Conservation (phyloP, 306 rosid species). For the Crataegus laevigata region DNA sequence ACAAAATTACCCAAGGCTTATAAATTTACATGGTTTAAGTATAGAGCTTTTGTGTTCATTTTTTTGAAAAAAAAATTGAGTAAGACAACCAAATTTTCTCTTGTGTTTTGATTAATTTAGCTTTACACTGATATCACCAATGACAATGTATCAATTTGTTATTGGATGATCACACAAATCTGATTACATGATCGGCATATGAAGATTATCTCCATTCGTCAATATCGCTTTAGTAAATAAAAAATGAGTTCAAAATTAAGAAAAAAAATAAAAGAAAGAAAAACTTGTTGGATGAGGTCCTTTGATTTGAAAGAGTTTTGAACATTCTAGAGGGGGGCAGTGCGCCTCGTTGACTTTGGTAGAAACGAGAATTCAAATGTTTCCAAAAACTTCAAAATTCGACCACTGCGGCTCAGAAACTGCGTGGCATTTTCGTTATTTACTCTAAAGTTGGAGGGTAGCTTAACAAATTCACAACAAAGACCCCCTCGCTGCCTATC, state of each 20-base stretch:
- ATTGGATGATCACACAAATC: too few species aligned
- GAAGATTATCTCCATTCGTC: not conserved
- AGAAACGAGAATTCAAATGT: not conserved
- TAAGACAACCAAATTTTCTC: too few species aligned
- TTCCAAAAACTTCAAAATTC: constrained; percentile 17
- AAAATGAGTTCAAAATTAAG: not conserved
- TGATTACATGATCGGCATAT: too few species aligned
- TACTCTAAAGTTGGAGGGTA: constrained; percentile 5
- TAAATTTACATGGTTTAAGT: too few species aligned
- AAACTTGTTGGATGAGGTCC: not conserved
- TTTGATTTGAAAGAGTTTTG: not conserved
- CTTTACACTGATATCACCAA: too few species aligned
- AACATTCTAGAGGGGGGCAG: not conserved
- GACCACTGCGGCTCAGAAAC: not conserved
- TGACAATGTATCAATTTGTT: not conserved
- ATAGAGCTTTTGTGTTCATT: too few species aligned
- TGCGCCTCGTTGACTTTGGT: constrained; percentile 3
- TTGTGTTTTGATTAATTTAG: too few species aligned
- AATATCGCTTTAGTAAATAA: not conserved
- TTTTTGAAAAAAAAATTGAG: too few species aligned
- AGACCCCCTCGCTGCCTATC: constrained; percentile 34
- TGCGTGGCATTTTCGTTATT: constrained; percentile 43
- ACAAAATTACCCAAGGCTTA: too few species aligned
- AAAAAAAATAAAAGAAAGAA: not conserved
- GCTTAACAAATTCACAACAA: constrained; percentile 1